Conservation (phyloP, 202 grass and related monocot species). For the Cymbopogon flexuosus region DNA sequence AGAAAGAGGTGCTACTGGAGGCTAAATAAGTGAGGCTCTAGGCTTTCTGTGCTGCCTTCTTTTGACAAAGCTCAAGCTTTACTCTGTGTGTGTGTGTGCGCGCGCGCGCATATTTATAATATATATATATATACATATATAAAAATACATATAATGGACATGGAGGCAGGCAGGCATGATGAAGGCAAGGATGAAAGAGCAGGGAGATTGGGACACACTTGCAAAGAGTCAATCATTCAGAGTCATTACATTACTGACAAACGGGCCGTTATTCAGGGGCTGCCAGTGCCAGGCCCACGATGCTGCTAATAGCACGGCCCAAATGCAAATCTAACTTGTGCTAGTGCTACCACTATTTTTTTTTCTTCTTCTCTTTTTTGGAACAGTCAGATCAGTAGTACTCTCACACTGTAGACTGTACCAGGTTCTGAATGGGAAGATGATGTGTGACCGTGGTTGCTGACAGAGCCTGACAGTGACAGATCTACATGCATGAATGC, state of each 20-base stretch:
- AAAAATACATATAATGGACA: not conserved
- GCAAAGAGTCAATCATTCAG: not conserved
- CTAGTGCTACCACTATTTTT: not conserved
- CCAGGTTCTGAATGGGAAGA: not conserved
- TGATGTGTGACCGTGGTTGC: not conserved
- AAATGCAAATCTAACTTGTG: not conserved
- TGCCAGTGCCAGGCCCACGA: not conserved
- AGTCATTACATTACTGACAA: not conserved
- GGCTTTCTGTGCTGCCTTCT: slow-evolving; percentile 15
- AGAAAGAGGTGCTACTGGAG: not conserved
- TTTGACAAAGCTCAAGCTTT: slow-evolving; percentile 14
- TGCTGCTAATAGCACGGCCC: not conserved
- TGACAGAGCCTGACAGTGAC: not conserved
- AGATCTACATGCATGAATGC: not conserved
- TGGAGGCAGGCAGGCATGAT: not conserved
- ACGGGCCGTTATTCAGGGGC: not conserved
- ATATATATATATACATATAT: not conserved
- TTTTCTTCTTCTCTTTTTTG: not conserved
- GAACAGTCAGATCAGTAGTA: not conserved
- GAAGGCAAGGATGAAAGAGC: not conserved
- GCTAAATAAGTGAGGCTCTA: slow-evolving; percentile 27
- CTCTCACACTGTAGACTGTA: not conserved
- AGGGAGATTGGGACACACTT: not conserved
- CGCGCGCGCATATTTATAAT: not conserved
- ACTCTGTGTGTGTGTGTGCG: not conserved